Evolutionary conservation across 1,139 yeast species (phyloP), one percentile per base, ranked within the genome.

Genomic region (Dujonia santamariae): DNA sequence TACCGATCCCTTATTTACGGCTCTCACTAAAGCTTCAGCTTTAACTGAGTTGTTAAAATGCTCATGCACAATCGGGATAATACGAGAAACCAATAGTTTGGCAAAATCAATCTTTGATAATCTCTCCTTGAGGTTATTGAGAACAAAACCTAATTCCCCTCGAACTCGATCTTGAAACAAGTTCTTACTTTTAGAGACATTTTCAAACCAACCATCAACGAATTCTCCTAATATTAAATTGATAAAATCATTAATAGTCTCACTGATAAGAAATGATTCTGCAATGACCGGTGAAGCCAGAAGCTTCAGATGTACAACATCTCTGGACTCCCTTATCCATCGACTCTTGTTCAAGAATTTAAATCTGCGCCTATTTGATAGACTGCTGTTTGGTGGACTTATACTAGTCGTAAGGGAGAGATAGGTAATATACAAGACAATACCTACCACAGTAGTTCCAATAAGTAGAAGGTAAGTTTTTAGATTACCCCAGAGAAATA

Each of bases 11-110:
- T n/a, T n/a, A n/a, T n/a, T n/a, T n/a, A n/a, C n/a, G 34, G 41
- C 37, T 24, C 37, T 51, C 0, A 71, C 68, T 0, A 56, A 37
- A 13, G 71, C 77, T 36, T 75, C 80, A 0, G 95, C 86, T 5
- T 53, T 48, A 2, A 72, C 59, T 48, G 71, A 85, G 8, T 66
- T 63, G 6, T 64, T 59, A 40, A 82, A 72, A 51, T 88, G 96
- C 13, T 73, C 77, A 2, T 85, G 80, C 2, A 87, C 17, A 1
- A 80, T 50, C 0, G 96, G 96, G 4, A 85, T 39, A 0, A 85
- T 34, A 31, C 69, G 71, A 13, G 78, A 59, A 1, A 85, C 80
- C 3, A 84, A 42, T 22, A 86, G 48, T 30, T 70, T 71, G 0
- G 88, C 70, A 34, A 76, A 59, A 48, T 86, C 87, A 1, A 79